Base-by-base conservation (phyloP, 2,329 filamentous ascomycete species). In the Rutstroemia sp. region DNA sequence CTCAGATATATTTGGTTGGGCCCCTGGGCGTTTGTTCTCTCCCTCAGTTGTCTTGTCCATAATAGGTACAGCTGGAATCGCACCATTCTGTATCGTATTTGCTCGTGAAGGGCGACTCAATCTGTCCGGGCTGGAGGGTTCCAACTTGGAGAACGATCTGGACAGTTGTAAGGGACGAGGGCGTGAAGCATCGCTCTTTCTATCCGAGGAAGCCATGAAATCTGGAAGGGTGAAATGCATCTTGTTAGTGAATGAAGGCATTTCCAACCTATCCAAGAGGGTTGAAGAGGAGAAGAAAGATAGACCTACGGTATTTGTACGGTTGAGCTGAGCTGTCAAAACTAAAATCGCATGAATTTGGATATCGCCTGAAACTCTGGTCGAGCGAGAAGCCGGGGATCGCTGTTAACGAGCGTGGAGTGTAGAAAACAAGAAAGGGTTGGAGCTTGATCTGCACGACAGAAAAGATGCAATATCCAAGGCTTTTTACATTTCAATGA, bases 61-160 rank as follows among this genome's bases (percentile, higher is more conserved):
- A 48, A 59, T 62, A 6, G 44, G 39, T 19, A 42, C 53, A 12
- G 59, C 57, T 48, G 62, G 46, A 25, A 59, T 56, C 45, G 62
- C 53, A n/a, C 60, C 65, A 66, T 67, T 68, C 54, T 66, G 65
- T 8, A 68, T 61, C 16, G 69, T 69, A 48, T 61, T 69, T 23
- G 69, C 64, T 51, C 66, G 56, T 42, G 64, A 63, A 40, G 47
- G 60, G 58, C 66, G 62, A 48, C 54, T 60, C 10, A 51, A 45
- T 17, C 30, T 60, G 34, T 61, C 61, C 25, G 65, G 60, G 48
- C 58, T 64, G 5, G 57, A 47, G 3, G 52, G 40, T 27, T 71
- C 71, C 51, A 69, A 61, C 51, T 68, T 68, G 44, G 71, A 67
- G 55, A 73, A 74, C 27, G 71, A 74, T 48, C 71, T 70, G 25